Base-by-base conservation (phyloP, 2,329 filamentous ascomycete genomes). In the Herpomyces periplanetae region DNA sequence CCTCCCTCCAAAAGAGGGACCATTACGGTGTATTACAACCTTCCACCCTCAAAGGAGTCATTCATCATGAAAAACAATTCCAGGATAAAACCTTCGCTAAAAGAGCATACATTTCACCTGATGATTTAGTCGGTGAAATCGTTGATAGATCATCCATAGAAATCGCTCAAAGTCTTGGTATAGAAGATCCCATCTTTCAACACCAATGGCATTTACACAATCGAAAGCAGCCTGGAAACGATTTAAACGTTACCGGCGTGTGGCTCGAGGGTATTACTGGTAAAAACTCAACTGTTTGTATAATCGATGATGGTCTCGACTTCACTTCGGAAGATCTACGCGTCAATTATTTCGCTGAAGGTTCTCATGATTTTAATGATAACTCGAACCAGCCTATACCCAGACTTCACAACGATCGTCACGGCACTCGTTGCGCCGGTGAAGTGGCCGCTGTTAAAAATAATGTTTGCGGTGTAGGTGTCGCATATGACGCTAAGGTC, bases 201-300 rank as follows among this genome's bases (percentile, higher is more conserved):
- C 63, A 84, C 22, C 80, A 96, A 39, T 96, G 80, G 80, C 80
- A 96, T 47, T 44, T 96, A 17, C 60, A 64, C 43, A 96, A 96
- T 34, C 47, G 63, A 0, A 35, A 63, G 4, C 57, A 85, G 29
- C 34, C 56, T 1, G 75, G 73, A 4, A 66, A 91, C 38, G 80
- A 96, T 35, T 52, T 96, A 31, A 96, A 96, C 31, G 71, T 91
- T n/a, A 85, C 71, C 0, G 69, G 60, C 6, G 49, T 91, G 4
- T 96, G 80, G 80, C 35, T 68, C 29, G 56, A 80, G 28, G 75
- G 73, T 3, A 60, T 88, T 22, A 91, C 75, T 0, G 80, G 80
- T 20, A 55, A 68, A 30, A 75, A 75, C 24, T 52, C 64, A 8
- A 87, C 68, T 1, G 69, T 85, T 2, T 75, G 75, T 21, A 80